phyloP scores from a whole-genome alignment of 2,329 filamentous ascomycete species.

The Meredithiella fracta region DNA sequence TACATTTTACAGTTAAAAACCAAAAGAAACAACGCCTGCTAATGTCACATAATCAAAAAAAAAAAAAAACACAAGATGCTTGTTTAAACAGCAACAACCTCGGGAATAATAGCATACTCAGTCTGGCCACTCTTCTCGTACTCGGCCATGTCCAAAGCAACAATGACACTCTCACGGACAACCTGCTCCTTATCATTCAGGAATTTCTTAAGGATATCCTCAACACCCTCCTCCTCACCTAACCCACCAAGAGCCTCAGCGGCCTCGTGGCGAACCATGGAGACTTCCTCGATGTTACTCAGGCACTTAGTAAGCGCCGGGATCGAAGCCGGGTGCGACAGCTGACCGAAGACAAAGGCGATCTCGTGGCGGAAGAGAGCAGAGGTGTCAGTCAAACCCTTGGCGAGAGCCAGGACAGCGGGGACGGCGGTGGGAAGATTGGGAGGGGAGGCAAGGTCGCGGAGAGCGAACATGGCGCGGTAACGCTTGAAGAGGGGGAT shows the following conservation, averaged over 20 bases:
- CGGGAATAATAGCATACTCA: conserved; percentile 84
- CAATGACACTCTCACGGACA: conserved; percentile 84
- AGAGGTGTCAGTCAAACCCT: conserved; percentile 69
- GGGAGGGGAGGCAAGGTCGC: conserved; percentile 85
- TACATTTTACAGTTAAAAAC: background rate
- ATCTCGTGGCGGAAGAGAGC: conserved; percentile 95
- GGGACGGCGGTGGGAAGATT: conserved; percentile 76
- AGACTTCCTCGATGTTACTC: conserved; percentile 63
- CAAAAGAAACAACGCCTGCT: background rate
- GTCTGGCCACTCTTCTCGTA: conserved; percentile 78
- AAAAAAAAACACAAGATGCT: background rate
- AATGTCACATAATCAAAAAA: background rate
- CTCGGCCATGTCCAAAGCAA: conserved; percentile 95
- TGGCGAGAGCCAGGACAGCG: conserved; percentile 73
- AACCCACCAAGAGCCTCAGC: conserved; percentile 90
- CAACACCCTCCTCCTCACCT: conserved; percentile 84
- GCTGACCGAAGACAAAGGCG: conserved; percentile 92
- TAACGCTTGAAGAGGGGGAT: conserved; percentile 82
- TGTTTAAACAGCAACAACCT: conserved; percentile 27
- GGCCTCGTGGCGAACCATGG: conserved; percentile 96
- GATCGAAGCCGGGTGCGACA: conserved; percentile 92
- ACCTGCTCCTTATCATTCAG: conserved; percentile 82
- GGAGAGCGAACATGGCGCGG: conserved; percentile 92
- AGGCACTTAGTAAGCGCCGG: conserved; percentile 68
- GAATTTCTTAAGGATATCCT: conserved; percentile 68